Evolutionary conservation across 371 early-diverging fungal genomes (phyloP).

Genomic region (Actinomortierella wolfii): DNA sequence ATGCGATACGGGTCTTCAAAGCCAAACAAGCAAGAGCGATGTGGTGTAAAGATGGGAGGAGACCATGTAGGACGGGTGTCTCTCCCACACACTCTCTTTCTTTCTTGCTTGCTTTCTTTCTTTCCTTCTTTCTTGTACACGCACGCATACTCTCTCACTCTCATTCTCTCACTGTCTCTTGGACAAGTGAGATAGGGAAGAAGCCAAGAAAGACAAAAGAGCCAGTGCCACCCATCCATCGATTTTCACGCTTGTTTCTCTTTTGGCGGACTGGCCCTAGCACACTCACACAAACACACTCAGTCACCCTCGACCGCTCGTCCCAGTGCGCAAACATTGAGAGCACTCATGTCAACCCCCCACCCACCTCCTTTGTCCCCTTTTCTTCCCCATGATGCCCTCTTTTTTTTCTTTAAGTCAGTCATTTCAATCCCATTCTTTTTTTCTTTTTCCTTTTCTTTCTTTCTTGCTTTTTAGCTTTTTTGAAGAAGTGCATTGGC

Average conservation of each 20-base stretch:
- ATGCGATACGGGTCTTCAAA: no score
- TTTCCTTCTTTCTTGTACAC: not conserved
- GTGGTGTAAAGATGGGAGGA: no score
- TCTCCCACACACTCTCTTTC: no score
- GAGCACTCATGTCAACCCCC: not conserved
- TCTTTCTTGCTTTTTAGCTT: not conserved
- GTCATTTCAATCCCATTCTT: not conserved
- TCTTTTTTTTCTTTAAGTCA: not conserved
- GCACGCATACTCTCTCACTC: not conserved
- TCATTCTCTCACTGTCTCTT: not conserved
- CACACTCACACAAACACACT: no score
- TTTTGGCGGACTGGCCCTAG: no score
- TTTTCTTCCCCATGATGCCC: not conserved
- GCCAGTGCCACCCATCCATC: no score
- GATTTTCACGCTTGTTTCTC: no score
- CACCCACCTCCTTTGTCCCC: not conserved
- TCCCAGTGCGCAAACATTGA: constrained; percentile 1
- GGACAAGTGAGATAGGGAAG: no score
- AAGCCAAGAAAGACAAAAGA: no score
- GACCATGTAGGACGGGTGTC: no score
- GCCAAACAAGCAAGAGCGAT: no score
- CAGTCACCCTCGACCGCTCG: no score
- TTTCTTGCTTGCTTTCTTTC: not conserved
- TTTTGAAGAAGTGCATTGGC: not conserved
- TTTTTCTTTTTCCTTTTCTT: constrained; percentile 1